Percentiles rank a stretch among this genome's conserved stretches.
Evolutionary conservation across 306 rosid genomes (phyloP).

Genomic region (Cicer arietinum): DNA sequence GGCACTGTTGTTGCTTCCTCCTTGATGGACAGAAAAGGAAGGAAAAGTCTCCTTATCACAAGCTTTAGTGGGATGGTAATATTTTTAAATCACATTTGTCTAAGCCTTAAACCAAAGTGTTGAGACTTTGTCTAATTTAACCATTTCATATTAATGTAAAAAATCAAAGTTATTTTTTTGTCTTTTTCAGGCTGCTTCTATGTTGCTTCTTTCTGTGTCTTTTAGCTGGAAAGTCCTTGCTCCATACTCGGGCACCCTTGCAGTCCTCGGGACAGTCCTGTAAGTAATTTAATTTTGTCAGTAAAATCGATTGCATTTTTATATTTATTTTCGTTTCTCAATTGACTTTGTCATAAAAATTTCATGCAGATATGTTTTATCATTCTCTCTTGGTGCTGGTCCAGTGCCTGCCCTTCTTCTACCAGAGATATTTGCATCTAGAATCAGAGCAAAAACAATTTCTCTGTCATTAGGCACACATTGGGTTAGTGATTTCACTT

Average conservation of each 20-base stretch:
- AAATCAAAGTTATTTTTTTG: slow-evolving; percentile 5
- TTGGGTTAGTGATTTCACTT: slow-evolving; percentile 66
- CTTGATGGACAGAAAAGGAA: slow-evolving; percentile 89
- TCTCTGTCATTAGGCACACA: slow-evolving; percentile 85
- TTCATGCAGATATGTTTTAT: slow-evolving; percentile 74
- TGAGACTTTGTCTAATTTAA: not conserved
- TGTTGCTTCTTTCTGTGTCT: slow-evolving; percentile 81
- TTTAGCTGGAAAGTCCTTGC: slow-evolving; percentile 79
- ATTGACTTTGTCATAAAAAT: slow-evolving; percentile 31
- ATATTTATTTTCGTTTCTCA: slow-evolving; percentile 5
- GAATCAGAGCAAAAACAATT: slow-evolving; percentile 93
- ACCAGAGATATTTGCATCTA: slow-evolving; percentile 90
- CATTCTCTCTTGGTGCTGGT: slow-evolving; percentile 95
- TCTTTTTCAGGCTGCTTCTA: slow-evolving; percentile 73
- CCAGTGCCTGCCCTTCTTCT: slow-evolving; percentile 96
- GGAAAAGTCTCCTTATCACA: slow-evolving; percentile 82
- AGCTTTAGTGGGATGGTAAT: slow-evolving; percentile 96
- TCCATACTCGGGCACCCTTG: slow-evolving; percentile 77
- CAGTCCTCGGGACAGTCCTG: slow-evolving; percentile 86
- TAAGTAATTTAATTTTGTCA: slow-evolving; percentile 52
- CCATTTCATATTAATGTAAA: not conserved
- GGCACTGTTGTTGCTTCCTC: slow-evolving; percentile 89
- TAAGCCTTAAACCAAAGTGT: not conserved
- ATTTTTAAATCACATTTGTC: slow-evolving; percentile 24
- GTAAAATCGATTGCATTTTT: not conserved